Evolutionary conservation across 148 eudicot genomes (phyloP), one percentile per base, ranked within the genome.

Genomic region (Agrostemma githago): DNA sequence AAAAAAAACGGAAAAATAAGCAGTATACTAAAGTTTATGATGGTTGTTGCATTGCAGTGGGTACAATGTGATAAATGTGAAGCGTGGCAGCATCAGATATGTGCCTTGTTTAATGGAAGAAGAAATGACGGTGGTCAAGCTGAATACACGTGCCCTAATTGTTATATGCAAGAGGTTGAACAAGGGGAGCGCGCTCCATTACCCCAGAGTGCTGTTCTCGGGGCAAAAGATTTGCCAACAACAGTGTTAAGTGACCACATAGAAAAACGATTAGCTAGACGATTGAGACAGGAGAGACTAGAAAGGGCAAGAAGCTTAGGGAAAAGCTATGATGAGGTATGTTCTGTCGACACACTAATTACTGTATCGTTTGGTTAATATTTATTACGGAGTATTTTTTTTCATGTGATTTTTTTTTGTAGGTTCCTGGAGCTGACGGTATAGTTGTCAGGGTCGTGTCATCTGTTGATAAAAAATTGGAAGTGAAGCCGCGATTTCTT

Each of bases 81-180:
- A 85, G 99, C 97, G 66, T 96, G 99, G 99, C 99, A 96, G 82
- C 99, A 96, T 89, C 99, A 96, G 81, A 90, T 96, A 16, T 96
- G 99, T 85, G 96, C 99, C 26, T 81, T 92, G 72, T 96, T 92
- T 77, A 96, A 96, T 80, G 99, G 96, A 75, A 85, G 95, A 76
- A 89, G 99, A 62, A 90, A 96, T 86, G 92, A 90, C 82, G 99
- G 97, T 79, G 99, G 96, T 34, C 88, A 88, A 86, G 99, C 99
- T 64, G 99, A 96, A 73, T 92, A 96, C 74, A 92, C 96, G 46
- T 96, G 99, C 78, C 99, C 99, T 43, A 90, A 89, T 83, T 96
- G 99, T 76, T 96, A 92, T 74, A 75, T 96, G 15, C 76, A 69
- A 53, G 99, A 96, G 85, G 81, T 96, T 79, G 99, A 96, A 84